These are phyloP conservation scores for Lyophyllum shimeji DNA, from an alignment of 768 basidiomycete species.

Conservation along the genomic window DNA sequence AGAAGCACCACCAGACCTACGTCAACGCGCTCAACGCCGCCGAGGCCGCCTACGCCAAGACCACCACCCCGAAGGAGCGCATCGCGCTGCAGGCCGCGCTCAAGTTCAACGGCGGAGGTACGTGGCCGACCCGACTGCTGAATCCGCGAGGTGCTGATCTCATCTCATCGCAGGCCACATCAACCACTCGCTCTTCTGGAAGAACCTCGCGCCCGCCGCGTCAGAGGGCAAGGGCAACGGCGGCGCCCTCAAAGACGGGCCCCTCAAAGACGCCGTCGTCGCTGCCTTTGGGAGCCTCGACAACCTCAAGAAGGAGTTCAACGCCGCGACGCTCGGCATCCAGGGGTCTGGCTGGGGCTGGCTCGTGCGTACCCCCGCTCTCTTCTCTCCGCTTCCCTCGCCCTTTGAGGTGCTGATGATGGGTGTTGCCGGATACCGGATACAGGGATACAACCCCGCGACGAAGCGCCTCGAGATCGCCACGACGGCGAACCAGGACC, in stretches of 20 bases:
- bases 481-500: conserved; percentile 97
- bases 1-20: conserved; percentile 94
- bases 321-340: conserved; percentile 79
- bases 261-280: conserved; percentile 65
- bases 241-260: conserved; percentile 58
- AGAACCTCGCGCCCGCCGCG: conserved; percentile 75
- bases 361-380: conserved; percentile 62
- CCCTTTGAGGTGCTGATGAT: too few relatives aligned
- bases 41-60: conserved; percentile 70
- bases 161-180: conserved; percentile 63
- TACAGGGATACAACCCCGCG: conserved; percentile 68
- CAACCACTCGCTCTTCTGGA: conserved; percentile 97
- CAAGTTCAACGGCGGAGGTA: conserved; percentile 96
- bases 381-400: too few relatives aligned
- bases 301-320: conserved; percentile 76
- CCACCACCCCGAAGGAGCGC: conserved; percentile 69
- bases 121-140: too few relatives aligned
- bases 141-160: too few relatives aligned
- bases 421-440: neutral
- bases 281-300: conserved; percentile 71
- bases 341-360: conserved; percentile 98
- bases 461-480: conserved; percentile 78
- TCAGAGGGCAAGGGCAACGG: conserved; percentile 56
- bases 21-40: conserved; percentile 91
- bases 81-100: conserved; percentile 89